Base-by-base conservation (phyloP, 345 rosid species). In the Brassica cretica region DNA sequence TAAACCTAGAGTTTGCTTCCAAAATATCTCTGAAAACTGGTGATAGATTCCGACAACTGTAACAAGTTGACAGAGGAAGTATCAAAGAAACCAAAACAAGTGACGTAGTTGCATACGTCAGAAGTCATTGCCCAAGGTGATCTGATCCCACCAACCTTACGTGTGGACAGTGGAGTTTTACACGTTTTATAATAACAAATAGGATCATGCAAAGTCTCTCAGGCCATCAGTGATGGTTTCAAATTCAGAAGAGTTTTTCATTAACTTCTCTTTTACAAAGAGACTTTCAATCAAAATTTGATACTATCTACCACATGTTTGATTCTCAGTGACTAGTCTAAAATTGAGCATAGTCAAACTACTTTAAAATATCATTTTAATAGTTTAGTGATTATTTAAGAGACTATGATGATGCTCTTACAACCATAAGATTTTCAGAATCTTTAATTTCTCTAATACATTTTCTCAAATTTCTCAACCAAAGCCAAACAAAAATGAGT, bases 401-500 rank as follows among this genome's bases (percentile, higher is more conserved):
- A n/a, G 5, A 44, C 53, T 44, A 49, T 14, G 8, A 49, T n/a
- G 18, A 49, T 49, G 18, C 16, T 49, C 8, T 49, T 12, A 49
- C 8, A 14, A 49, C 56, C 56, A 46, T 46, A 12, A 46, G 53
- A n/a, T 5, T 49, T n/a, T 49, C 56, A 49, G 56, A 49, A 14
- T 49, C 18, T 49, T n/a, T 14, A 14, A 46, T 14, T 14, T 12
- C 16, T 46, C 53, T 14, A 1, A 14, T 49, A 49, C 15, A 16
- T 49, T 49, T 49, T 49, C 55, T 49, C 55, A 49, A 44, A n/a
- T n/a, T 44, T 7, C 67, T 6, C 72, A 7, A 66, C 55, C 32
- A 7, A 49, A 35, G 49, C n/a, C 25, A 65, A 66, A 14, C 35
- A 76, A 66, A 15, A 30, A 77, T 87, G 87, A 63, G 72, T 62